Evolutionary conservation across 192 early-diverging fungal species (phyloP).

Genomic region (Gigaspora rosea): DNA sequence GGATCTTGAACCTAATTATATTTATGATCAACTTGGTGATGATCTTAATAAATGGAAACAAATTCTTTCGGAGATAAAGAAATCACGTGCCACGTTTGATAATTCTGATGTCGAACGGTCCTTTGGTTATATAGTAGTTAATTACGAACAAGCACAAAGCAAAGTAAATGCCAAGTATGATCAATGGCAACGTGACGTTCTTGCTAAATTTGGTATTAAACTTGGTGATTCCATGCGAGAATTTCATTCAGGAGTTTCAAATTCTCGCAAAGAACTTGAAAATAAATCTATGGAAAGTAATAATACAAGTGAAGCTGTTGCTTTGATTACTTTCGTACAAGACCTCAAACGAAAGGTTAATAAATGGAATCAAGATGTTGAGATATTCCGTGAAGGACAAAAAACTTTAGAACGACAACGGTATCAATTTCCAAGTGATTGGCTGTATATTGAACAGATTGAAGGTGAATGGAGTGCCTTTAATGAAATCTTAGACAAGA

Average conservation of each 20-base stretch:
- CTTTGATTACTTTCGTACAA: slow-evolving; percentile 94
- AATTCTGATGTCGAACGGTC: slow-evolving; percentile 87
- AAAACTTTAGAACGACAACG: slow-evolving; percentile 91
- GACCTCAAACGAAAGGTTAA: slow-evolving; percentile 84
- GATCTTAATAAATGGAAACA: slow-evolving; percentile 92
- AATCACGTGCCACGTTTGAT: slow-evolving; percentile 93
- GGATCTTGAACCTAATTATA: slow-evolving; percentile 90
- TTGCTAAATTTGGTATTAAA: slow-evolving; percentile 85
- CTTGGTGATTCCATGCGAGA: slow-evolving; percentile 80
- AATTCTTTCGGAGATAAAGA: slow-evolving; percentile 91
- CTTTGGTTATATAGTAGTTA: slow-evolving; percentile 83
- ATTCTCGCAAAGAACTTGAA: slow-evolving; percentile 84
- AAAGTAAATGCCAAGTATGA: slow-evolving; percentile 99
- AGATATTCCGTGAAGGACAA: slow-evolving; percentile 88
- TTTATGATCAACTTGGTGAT: slow-evolving; percentile 82
- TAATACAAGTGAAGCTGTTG: slow-evolving; percentile 87
- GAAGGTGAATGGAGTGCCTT: slow-evolving; percentile 98
- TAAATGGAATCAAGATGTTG: slow-evolving; percentile 80
- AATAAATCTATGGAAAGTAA: slow-evolving; percentile 81
- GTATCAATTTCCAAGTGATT: slow-evolving; percentile 92
- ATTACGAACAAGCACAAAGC: slow-evolving; percentile 98
- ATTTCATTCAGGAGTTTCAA: slow-evolving; percentile 73
- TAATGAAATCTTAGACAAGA: slow-evolving; percentile 88
- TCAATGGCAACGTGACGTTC: slow-evolving; percentile 94
- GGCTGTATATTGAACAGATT: slow-evolving; percentile 93